Evolutionary conservation across 2,329 filamentous ascomycete genomes (phyloP).

Genomic region (Bertia moriformis): DNA sequence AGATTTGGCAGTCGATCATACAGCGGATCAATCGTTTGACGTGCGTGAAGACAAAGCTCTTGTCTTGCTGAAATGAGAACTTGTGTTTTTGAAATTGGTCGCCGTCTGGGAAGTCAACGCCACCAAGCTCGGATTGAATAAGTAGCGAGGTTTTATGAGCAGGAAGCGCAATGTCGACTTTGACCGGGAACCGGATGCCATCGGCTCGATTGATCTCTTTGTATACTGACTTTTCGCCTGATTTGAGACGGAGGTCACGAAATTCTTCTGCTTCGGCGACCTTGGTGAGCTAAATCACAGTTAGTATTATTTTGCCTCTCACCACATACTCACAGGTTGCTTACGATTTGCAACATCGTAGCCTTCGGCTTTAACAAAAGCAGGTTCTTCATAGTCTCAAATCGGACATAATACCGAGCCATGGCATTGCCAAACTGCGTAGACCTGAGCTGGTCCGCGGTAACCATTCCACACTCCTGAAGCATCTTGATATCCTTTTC

Average conservation of each 20-base stretch:
- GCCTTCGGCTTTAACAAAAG: slow-evolving; percentile 45
- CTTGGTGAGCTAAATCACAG: slow-evolving; percentile 40
- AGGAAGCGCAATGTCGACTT: slow-evolving; percentile 46
- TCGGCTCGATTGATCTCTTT: slow-evolving; percentile 58
- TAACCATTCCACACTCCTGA: slow-evolving; percentile 41
- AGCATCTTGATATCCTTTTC: slow-evolving; percentile 53
- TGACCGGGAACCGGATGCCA: slow-evolving; percentile 57
- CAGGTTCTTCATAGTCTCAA: slow-evolving; percentile 64
- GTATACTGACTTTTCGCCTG: slow-evolving; percentile 54
- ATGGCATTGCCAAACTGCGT: slow-evolving; percentile 68
- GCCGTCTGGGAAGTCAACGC: slow-evolving; percentile 43
- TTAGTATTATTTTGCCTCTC: slow-evolving; percentile 3
- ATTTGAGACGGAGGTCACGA: slow-evolving; percentile 55
- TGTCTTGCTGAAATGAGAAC: slow-evolving; percentile 44
- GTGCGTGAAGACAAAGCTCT: slow-evolving; percentile 49
- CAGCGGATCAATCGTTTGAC: slow-evolving; percentile 59
- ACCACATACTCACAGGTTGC: slow-evolving; percentile 10
- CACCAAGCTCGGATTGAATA: slow-evolving; percentile 62
- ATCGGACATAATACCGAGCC: slow-evolving; percentile 69
- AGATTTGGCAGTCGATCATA: slow-evolving; percentile 56
- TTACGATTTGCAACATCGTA: slow-evolving; percentile 53
- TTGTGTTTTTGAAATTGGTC: slow-evolving; percentile 39
- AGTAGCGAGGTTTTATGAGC: slow-evolving; percentile 67
- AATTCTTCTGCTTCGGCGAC: slow-evolving; percentile 61
- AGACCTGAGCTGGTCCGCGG: slow-evolving; percentile 32